Base-by-base conservation (phyloP, 768 basidiomycete genomes). In the Rhizopogon vinicolor region DNA sequence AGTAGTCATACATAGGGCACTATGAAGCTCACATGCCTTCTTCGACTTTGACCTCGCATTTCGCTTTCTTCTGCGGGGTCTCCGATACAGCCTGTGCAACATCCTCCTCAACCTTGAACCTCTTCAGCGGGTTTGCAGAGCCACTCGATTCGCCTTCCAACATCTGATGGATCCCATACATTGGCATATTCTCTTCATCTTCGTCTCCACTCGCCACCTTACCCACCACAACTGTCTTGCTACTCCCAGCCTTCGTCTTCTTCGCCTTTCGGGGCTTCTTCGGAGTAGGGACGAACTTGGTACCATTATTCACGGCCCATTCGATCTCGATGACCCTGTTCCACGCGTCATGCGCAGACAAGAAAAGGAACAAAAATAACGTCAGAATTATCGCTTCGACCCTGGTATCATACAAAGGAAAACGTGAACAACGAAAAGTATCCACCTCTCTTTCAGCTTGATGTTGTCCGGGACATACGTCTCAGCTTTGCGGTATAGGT, bases 361-460 rank as follows among this genome's bases (percentile, higher is more conserved):
- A 45, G 44, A 54, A 50, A 41, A 73, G 60, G 45, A 67, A 68
- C 67, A 64, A 62, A 65, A 66, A 62, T 58, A 60, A 64, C 59
- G 75, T 79, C 75, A 80, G 78, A 75, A 65, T 68, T 64, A 63
- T 58, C 56, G 65, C 65, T 65, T 66, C 64, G 65, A 60, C 57
- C 67, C 67, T 52, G 77, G 79, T 67, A 80, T 62, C 71, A 77
- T 77, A 76, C 78, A 78, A 68, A 84, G 72, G 66, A 84, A 85
- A 67, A 86, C 79, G 69, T 83, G 74, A 67, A 84, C 70, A 70
- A 86, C 72, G 70, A 85, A 86, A 76, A 82, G 78, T 78, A 85
- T 85, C 81, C 79, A 92, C 91, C 91, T 88, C 78, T 89, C 89
- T 80, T 85, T 83, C 48, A 93, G 78, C 68, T 90, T 92, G 71